Evolutionary conservation across 331 rosid species (phyloP), one percentile per base, ranked within the genome.

Genomic region (Quercus phellos): DNA sequence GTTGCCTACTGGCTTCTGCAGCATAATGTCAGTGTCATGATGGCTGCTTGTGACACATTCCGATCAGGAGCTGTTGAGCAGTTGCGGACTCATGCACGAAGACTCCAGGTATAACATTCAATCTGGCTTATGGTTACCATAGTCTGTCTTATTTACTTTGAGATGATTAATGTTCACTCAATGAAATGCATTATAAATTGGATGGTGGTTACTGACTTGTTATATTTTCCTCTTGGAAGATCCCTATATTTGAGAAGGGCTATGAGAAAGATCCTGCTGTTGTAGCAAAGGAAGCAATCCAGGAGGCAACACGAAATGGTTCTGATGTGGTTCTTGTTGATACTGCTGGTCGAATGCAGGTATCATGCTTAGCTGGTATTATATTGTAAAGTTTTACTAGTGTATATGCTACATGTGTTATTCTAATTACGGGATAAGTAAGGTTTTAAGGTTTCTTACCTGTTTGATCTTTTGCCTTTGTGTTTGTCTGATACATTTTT

Each of bases 321-420:
- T 95, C 99, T n/a, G 99, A 95, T 64, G 99, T 95, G 54, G 98
- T 95, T 77, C 94, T 95, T 53, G 99, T 92, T 79, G 99, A 95
- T 79, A 95, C 99, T 5, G 99, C 99, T 90, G 99, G 99, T 69
- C 89, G 99, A 78, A 95, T 95, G 98, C 99, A 95, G 97, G 98
- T 95, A 84, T 51, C 1, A 51, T 13, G 10, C 77, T 61, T 61
- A 17, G 4, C 24, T 17, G 11, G 17, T 53, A 4, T 22, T 46
- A 2, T 38, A 38, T 38, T 10, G 1, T 17, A 66, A 66, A 66
- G 4, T 8, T 34, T 18, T 66, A 2, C 7, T 0, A 18, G 26
- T 34, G 64, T 8, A 18, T 34, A 22, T 7, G 70, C 19, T 22
- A 14, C 38, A 46, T 70, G 58, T 19, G 5, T 43, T 43, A 69